phyloP scores from a whole-genome alignment of 1,284 basidiomycete genomes.

The Ganoderma leucocontextum region DNA sequence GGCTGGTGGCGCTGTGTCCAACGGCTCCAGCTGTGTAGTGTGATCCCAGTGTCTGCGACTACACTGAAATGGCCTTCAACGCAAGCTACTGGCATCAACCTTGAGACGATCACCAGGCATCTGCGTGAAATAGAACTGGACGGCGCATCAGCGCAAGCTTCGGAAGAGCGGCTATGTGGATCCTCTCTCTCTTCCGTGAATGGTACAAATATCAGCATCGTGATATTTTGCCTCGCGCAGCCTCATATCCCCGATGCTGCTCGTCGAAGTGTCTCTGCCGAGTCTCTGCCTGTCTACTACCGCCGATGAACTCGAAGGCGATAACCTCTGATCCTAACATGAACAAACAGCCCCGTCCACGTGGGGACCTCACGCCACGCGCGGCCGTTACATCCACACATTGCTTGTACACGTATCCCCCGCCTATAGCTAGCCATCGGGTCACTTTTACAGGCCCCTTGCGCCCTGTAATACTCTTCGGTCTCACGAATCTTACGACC shows the following conservation, averaged over 20 bases:
- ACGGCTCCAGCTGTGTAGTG: background rate
- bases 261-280: background rate
- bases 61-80: too few species aligned
- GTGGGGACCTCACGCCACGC: conserved; percentile 28
- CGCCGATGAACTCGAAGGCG: conserved; percentile 3
- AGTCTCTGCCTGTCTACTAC: too few species aligned
- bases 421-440: conserved; percentile 13
- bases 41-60: background rate
- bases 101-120: too few species aligned
- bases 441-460: conserved; percentile 12
- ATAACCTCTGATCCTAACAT: conserved; percentile 35
- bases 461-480: conserved; percentile 18
- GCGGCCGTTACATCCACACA: conserved; percentile 8
- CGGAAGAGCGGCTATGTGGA: background rate
- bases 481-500: conserved; percentile 12
- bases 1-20: background rate
- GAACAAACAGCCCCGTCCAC: conserved; percentile 32
- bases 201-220: background rate
- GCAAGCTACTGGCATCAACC: too few species aligned
- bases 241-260: too few species aligned
- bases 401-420: conserved; percentile 32
- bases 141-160: background rate
- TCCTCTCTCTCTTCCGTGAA: background rate
- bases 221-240: too few species aligned
- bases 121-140: background rate